Conservation (phyloP, 768 basidiomycete genomes). For the Myochromella boudieri region DNA sequence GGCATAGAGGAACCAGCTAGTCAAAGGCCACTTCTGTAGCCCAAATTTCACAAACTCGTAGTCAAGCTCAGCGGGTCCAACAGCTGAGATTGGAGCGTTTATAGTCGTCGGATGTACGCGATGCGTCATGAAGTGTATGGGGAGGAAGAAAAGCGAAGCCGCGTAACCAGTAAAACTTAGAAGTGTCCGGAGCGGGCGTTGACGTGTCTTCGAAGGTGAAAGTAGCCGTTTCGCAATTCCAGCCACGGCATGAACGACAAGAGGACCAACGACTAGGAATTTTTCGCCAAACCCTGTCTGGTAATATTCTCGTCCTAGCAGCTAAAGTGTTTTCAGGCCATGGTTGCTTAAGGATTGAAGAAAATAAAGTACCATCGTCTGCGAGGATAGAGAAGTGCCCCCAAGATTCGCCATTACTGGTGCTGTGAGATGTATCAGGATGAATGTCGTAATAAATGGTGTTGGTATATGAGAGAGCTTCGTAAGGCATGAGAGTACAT, state of each 20-base stretch:
- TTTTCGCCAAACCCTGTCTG: conserved; percentile 70
- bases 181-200: conserved; percentile 35
- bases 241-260: conserved; percentile 63
- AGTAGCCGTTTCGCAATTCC: conserved; percentile 61
- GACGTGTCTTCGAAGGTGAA: conserved; percentile 30
- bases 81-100: conserved; percentile 46
- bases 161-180: conserved; percentile 68
- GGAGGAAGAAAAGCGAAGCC: conserved; percentile 53
- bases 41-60: conserved; percentile 82
- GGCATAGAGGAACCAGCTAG: conserved; percentile 62
- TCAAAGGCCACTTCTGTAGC: conserved; percentile 58
- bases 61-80: conserved; percentile 78
- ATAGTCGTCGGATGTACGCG: conserved; percentile 53
- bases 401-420: conserved; percentile 72
- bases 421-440: conserved; percentile 77
- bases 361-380: conserved; percentile 67
- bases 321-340: conserved; percentile 35
- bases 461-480: conserved; percentile 65
- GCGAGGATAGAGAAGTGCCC: conserved; percentile 65
- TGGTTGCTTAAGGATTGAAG: background rate
- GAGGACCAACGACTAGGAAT: conserved; percentile 64
- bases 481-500: conserved; percentile 40
- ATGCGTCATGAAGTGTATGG: conserved; percentile 71
- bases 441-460: conserved; percentile 76
- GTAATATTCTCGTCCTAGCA: conserved; percentile 85